Percentiles rank a stretch among this genome's conserved stretches.
Conservation (phyloP, 768 basidiomycete genomes). For the Lyophyllum shimeji region DNA sequence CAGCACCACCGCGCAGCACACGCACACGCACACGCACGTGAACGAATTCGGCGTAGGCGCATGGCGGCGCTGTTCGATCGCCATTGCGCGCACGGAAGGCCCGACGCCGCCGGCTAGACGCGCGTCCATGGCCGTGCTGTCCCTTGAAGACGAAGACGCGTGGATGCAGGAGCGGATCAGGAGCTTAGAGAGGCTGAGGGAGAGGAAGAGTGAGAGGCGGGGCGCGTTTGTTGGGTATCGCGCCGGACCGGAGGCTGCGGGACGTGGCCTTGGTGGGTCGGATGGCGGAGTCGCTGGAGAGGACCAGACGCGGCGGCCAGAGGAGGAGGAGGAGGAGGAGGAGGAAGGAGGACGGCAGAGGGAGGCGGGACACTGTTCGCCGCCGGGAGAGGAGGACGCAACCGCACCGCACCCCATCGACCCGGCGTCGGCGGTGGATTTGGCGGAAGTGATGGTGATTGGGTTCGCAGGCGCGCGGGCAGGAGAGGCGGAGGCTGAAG, state of each 20-base stretch:
- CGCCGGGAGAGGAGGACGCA: background rate
- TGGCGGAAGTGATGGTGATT: slow-evolving; percentile 3
- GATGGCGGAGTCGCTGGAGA: too few species aligned
- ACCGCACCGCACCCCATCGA: background rate
- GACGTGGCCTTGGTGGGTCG: background rate
- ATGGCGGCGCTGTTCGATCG: background rate
- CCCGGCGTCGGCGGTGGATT: background rate
- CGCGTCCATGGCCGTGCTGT: slow-evolving; percentile 8
- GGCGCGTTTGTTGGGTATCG: slow-evolving; percentile 6
- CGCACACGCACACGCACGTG: background rate
- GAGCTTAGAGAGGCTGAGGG: slow-evolving; percentile 1
- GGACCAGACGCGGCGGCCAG: background rate
- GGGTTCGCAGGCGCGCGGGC: background rate
- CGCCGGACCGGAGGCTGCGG: background rate
- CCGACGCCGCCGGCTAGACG: too few species aligned
- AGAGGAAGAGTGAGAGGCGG: slow-evolving; percentile 2
- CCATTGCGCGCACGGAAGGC: background rate
- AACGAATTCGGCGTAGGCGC: background rate
- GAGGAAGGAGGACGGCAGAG: background rate
- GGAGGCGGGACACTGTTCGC: slow-evolving; percentile 1
- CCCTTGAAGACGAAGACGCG: slow-evolving; percentile 23
- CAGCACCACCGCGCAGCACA: background rate
- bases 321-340: background rate
- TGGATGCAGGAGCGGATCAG: slow-evolving; percentile 31
- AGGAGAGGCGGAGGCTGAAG: background rate